phyloP scores from a whole-genome alignment of 2,329 filamentous ascomycete species.

The Pseudogymnoascus sp. region DNA sequence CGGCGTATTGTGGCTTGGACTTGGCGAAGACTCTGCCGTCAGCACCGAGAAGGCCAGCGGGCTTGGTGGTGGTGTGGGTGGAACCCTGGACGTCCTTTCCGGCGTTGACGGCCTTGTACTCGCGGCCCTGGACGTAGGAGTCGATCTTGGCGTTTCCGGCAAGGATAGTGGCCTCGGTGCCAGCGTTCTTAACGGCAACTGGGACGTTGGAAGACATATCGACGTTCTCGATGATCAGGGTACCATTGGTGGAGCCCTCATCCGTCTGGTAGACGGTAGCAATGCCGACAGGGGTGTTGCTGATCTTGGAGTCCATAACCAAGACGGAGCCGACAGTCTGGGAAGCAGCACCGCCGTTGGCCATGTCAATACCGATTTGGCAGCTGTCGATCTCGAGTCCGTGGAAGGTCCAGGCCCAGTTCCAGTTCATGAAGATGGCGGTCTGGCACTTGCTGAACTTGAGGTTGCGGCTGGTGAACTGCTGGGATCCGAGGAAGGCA shows the following conservation, averaged over 20 bases:
- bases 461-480: constrained; percentile 78
- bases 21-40: constrained; percentile 69
- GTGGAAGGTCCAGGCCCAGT: constrained; percentile 81
- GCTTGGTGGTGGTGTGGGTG: constrained; percentile 53
- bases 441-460: constrained; percentile 77
- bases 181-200: constrained; percentile 55
- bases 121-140: constrained; percentile 73
- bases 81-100: constrained; percentile 53
- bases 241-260: constrained; percentile 65
- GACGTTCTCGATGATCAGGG: constrained; percentile 81
- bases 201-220: constrained; percentile 65
- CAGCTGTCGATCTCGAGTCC: constrained; percentile 68
- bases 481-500: constrained; percentile 76
- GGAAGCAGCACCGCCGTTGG: constrained; percentile 48
- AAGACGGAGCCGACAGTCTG: constrained; percentile 83
- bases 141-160: constrained; percentile 60
- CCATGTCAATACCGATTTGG: constrained; percentile 72
- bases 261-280: constrained; percentile 62
- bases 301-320: constrained; percentile 72
- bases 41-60: constrained; percentile 54
- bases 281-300: constrained; percentile 68
- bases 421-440: constrained; percentile 85
- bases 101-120: constrained; percentile 47
- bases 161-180: constrained; percentile 54
- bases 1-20: constrained; percentile 82